These are phyloP conservation scores for Ambrosiella beaveri DNA, from an alignment of 2,329 filamentous ascomycete species.

Conservation along the genomic window DNA sequence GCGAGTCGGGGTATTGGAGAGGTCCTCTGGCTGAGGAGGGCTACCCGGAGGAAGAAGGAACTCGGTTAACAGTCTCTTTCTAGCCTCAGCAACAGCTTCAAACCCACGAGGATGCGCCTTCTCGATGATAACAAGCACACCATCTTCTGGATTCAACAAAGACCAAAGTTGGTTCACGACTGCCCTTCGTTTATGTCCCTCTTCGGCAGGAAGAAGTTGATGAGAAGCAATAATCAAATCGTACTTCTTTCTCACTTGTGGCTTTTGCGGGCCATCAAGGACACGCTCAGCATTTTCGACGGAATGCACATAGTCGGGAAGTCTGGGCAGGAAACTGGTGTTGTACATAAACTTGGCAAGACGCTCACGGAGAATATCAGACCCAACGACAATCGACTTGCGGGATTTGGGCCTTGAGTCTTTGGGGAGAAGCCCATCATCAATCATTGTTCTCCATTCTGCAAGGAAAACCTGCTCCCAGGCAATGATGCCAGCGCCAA, in stretches of 20 bases:
- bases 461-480: conserved; percentile 64
- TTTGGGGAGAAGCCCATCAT: conserved; percentile 22
- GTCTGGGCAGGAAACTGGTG: conserved; percentile 76
- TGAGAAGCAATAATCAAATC: conserved; percentile 87
- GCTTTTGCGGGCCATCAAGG: conserved; percentile 37
- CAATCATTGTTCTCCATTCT: conserved; percentile 58
- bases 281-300: conserved; percentile 39
- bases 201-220: conserved; percentile 55
- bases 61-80: conserved; percentile 59
- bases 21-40: conserved; percentile 17
- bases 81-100: conserved; percentile 73
- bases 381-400: conserved; percentile 64
- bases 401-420: conserved; percentile 42
- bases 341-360: conserved; percentile 64
- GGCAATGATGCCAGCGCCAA: conserved; percentile 54
- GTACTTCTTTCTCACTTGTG: conserved; percentile 55
- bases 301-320: conserved; percentile 70
- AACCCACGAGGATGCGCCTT: conserved; percentile 87
- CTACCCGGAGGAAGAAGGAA: conserved; percentile 41
- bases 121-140: conserved; percentile 72
- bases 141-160: conserved; percentile 65
- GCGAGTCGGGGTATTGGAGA: conserved; percentile 18
- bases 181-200: conserved; percentile 60
- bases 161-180: conserved; percentile 81
- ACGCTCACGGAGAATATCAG: conserved; percentile 56